phyloP scores from a whole-genome alignment of 2,329 filamentous ascomycete species.

The Penicillium frequentans region DNA sequence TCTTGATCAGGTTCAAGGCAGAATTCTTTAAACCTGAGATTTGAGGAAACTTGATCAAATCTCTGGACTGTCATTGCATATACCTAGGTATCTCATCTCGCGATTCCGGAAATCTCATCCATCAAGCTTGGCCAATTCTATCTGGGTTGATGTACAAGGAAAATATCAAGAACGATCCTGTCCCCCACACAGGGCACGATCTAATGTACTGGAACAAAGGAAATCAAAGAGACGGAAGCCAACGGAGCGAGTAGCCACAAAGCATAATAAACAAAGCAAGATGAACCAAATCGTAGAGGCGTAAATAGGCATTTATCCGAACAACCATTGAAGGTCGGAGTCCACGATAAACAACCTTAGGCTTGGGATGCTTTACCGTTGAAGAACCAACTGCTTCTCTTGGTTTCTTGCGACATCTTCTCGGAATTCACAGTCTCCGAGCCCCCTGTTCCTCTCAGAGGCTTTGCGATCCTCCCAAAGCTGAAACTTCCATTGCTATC shows the following conservation, averaged over 20 bases:
- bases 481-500: slow-evolving; percentile 69
- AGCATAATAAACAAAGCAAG: not conserved
- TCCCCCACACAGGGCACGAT: slow-evolving; percentile 19
- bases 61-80: too few species aligned
- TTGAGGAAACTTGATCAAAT: too few species aligned
- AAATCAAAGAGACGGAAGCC: not conserved
- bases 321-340: not conserved
- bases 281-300: slow-evolving; percentile 1
- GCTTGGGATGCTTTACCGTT: slow-evolving; percentile 35
- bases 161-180: slow-evolving; percentile 23
- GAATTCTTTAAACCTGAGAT: too few species aligned
- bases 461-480: slow-evolving; percentile 64
- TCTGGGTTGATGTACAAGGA: slow-evolving; percentile 28
- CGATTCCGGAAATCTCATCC: too few species aligned
- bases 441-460: slow-evolving; percentile 54
- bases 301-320: not conserved
- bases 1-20: too few species aligned
- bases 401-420: slow-evolving; percentile 32
- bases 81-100: too few species aligned
- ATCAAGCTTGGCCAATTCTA: slow-evolving; percentile 15
- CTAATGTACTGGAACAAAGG: slow-evolving; percentile 25
- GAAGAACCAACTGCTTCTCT: slow-evolving; percentile 60
- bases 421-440: slow-evolving; percentile 35
- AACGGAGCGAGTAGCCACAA: not conserved
- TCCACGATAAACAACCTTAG: slow-evolving; percentile 8